Base-by-base conservation (phyloP, 345 rosid genomes). In the Firmiana major region DNA sequence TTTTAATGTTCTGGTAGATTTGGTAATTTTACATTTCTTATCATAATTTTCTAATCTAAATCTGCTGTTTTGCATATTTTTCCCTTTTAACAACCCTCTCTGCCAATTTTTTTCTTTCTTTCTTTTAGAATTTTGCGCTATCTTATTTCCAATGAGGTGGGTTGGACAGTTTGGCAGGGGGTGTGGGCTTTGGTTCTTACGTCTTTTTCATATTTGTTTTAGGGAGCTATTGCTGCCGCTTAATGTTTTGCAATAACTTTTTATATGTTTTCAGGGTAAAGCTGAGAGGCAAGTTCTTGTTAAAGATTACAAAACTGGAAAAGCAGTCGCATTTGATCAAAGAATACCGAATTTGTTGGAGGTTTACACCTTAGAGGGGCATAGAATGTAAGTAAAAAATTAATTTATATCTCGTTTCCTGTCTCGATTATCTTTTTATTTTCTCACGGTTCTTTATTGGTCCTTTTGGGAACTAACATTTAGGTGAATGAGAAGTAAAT, bases 241-340 rank as follows among this genome's bases (percentile, higher is more conserved):
- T 36, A 59, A 45, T 60, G 34, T 36, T 67, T 75, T 49, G 63
- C 63, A 57, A 65, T 43, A 31, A 60, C 28, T 26, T 81, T 74
- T 6, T 71, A 78, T 40, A 15, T 46, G 21, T 80, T 71, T 79
- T 57, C 86, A 95, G 99, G 90, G 91, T 75, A 64, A 76, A 78
- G 90, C 85, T 72, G 99, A 96, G 89, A 91, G 98, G 75, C 97
- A 90, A 83, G 97, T 96, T 77, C 98, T 96, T 77, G 97, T 94
- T 68, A 88, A 84, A 83, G 89, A 96, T 85, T 96, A 96, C 84
- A 92, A 92, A 26, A 84, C 34, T 40, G 99, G 97, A 46, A 91
- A 84, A 83, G 81, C 82, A 63, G 94, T 93, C 80, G 98, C 99
- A 76, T 96, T 96, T 89, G 97, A 90, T 75, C 82, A 53, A 87